These are phyloP conservation scores for Mariannaea sp. DNA, from an alignment of 2,329 filamentous ascomycete genomes.

Conservation along the genomic window DNA sequence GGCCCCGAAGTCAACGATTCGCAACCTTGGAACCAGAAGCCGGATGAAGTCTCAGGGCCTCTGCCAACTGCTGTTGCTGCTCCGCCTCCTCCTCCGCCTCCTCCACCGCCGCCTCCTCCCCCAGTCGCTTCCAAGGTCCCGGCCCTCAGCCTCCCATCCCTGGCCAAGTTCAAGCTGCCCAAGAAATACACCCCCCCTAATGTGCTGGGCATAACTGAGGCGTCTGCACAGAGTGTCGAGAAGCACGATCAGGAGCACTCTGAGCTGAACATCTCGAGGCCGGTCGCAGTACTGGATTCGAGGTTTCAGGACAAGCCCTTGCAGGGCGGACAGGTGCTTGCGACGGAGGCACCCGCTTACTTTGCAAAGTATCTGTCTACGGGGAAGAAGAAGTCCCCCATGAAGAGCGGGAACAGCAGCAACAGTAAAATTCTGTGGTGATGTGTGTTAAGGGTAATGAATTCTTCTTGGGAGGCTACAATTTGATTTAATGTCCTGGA, in stretches of 20 bases:
- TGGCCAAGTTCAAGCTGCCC: slow-evolving; percentile 46
- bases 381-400: slow-evolving; percentile 13
- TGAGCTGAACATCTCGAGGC: slow-evolving; percentile 24
- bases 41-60: no score
- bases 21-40: no score
- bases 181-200: slow-evolving; percentile 49
- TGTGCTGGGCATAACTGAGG: slow-evolving; percentile 42
- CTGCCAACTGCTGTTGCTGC: no score
- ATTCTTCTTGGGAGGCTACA: neutral
- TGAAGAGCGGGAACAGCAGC: slow-evolving; percentile 23
- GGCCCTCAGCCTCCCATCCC: slow-evolving; percentile 38
- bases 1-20: neutral
- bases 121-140: slow-evolving; percentile 1
- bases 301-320: slow-evolving; percentile 24
- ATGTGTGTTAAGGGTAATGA: neutral
- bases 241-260: neutral
- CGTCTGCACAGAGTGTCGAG: slow-evolving; percentile 34
- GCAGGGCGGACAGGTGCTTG: slow-evolving; percentile 10
- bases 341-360: neutral
- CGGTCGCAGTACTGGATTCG: slow-evolving; percentile 19
- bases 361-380: slow-evolving; percentile 11
- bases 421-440: slow-evolving; percentile 13
- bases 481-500: neutral
- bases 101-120: slow-evolving; percentile 24
- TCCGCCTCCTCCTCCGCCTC: slow-evolving; percentile 34